Percentiles rank a stretch among this genome's conserved stretches.
Evolutionary conservation across 352 stramenopile genomes (phyloP).

Genomic region (Phytophthora tentaculata): DNA sequence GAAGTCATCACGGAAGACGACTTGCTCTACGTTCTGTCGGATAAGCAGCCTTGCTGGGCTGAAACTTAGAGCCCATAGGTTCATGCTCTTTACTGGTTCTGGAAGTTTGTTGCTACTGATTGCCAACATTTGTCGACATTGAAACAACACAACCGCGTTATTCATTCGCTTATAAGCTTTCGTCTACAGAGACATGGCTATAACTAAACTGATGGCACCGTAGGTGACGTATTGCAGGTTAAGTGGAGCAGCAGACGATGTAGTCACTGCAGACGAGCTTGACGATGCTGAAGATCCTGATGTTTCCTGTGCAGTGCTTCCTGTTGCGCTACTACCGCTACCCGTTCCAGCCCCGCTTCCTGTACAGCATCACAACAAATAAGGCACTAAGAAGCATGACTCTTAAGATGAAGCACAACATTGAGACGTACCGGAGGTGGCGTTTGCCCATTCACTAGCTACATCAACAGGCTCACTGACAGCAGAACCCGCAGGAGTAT

Average conservation of each 20-base stretch:
- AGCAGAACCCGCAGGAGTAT: conserved; percentile 45
- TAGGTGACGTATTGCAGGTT: conserved; percentile 3
- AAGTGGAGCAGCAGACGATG: conserved; percentile 15
- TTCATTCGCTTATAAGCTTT: background rate
- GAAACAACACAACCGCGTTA: background rate
- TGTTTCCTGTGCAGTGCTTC: conserved; percentile 4
- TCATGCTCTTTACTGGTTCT: background rate
- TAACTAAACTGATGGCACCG: conserved; percentile 1
- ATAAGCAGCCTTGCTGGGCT: conserved; percentile 82
- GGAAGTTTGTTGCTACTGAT: background rate
- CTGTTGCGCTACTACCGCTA: conserved; percentile 10
- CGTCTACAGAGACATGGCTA: conserved; percentile 6
- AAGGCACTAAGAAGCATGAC: conserved; percentile 1
- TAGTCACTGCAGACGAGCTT: conserved; percentile 18
- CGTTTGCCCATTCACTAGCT: conserved; percentile 31
- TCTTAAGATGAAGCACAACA: background rate
- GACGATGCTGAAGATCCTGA: conserved; percentile 5
- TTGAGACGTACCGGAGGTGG: conserved; percentile 32
- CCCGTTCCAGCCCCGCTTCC: conserved; percentile 18
- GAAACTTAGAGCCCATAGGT: conserved; percentile 22
- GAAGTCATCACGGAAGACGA: conserved; percentile 84
- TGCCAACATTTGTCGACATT: background rate
- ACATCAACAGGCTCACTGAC: conserved; percentile 48
- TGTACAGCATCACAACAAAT: conserved; percentile 16
- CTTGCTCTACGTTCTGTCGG: conserved; percentile 82